Evolutionary conservation across 805 yeast genomes (phyloP).

Genomic region (Kuraishia borneana): DNA sequence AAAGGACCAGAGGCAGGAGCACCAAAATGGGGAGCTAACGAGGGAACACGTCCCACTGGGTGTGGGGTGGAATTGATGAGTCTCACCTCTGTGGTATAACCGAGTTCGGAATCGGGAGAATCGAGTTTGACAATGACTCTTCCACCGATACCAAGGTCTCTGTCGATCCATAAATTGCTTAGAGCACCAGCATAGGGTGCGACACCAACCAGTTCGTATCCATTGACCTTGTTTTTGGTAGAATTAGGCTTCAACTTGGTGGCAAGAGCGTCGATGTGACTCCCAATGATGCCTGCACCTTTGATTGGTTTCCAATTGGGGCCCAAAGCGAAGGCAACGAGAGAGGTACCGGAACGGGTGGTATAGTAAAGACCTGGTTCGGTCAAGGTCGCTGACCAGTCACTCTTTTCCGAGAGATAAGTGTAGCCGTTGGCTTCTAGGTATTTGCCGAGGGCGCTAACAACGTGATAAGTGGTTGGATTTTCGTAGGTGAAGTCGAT

Average conservation of each 20-base stretch:
- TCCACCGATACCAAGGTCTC: conserved; percentile 83
- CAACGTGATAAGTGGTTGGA: conserved; percentile 73
- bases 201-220: conserved; percentile 69
- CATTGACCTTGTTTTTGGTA: conserved; percentile 48
- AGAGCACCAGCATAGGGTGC: conserved; percentile 78
- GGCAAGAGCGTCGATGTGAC: conserved; percentile 69
- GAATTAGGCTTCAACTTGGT: conserved; percentile 65
- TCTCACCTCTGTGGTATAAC: conserved; percentile 10
- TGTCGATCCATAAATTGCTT: conserved; percentile 62
- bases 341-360: conserved; percentile 53
- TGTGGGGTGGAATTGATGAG: conserved; percentile 49
- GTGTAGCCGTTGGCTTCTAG: conserved; percentile 52
- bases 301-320: conserved; percentile 48
- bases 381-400: conserved; percentile 31
- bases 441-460: conserved; percentile 33
- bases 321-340: conserved; percentile 66
- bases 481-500: conserved; percentile 59
- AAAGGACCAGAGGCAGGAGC: conserved; percentile 56
- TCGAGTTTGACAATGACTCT: conserved; percentile 43
- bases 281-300: conserved; percentile 62
- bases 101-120: conserved; percentile 14
- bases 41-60: conserved; percentile 73
- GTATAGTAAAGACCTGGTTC: conserved; percentile 52
- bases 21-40: conserved; percentile 85
- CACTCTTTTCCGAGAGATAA: conserved; percentile 51